Evolutionary conservation across 1,284 basidiomycete genomes (phyloP), one percentile per base, ranked within the genome.

Genomic region (Ustilago curta): DNA sequence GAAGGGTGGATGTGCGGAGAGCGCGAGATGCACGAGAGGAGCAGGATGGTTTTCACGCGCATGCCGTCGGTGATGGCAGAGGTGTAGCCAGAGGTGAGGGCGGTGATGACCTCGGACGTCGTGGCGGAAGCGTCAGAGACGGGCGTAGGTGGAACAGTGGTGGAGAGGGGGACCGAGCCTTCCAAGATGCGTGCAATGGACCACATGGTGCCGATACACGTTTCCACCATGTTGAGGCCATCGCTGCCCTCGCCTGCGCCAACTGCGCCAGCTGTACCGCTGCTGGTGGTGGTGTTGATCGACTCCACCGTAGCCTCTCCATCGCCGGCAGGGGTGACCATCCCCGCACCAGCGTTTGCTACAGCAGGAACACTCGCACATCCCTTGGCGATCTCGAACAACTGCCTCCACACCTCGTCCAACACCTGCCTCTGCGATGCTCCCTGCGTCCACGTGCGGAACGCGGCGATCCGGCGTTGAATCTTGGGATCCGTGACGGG

Each of bases 171-270:
- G 2, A 80, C 58, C n/a, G 64, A 49, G 1, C 78, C 81, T 45
- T 79, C 70, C 2, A 79, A 35, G n/a, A 73, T 47, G 7, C 80
- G 70, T 7, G 79, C 68, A 5, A 82, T 29, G 1, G 72, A 76
- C 79, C 79, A 83, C 56, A 83, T 70, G 31, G 53, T 60, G 11
- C 75, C 77, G 16, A 83, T 67, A 45, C 78, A 76, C 19, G 74
- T 77, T 32, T 82, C 79, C 21, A 83, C 68, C 54, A 79, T 77
- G 2, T 25, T 39, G 35, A 80, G 49, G 2, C 80, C 82, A 45
- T 83, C 80, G 5, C 21, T 25, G 1, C 62, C 71, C 18, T 70
- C 72, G 7, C 37, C 56, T 4, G 18, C 40, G 2, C 59, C 63
- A 5, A 23, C 39, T n/a, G 9, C 21, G 4, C 44, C n/a, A n/a